Evolutionary conservation across 768 basidiomycete species (phyloP).

Genomic region (Boletus huronensis): DNA sequence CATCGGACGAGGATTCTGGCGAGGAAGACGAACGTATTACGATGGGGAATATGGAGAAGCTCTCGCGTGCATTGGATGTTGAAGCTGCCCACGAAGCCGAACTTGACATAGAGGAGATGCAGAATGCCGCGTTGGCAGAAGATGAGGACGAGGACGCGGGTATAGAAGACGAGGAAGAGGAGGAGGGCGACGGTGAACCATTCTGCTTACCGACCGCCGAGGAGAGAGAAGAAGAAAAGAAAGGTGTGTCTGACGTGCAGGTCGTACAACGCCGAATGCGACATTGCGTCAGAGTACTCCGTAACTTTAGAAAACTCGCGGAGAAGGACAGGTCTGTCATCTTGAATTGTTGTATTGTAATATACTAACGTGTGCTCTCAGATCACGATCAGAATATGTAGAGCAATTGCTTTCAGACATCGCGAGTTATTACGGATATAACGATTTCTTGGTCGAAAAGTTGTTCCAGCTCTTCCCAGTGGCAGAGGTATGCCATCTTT

Average conservation of each 20-base stretch:
- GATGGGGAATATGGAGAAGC: conserved; percentile 77
- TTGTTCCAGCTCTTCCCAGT: conserved; percentile 91
- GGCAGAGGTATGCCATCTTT: conserved; percentile 61
- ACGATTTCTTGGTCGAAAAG: conserved; percentile 91
- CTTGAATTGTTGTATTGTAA: conserved; percentile 1
- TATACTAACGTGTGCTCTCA: conserved; percentile 31
- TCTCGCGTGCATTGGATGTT: conserved; percentile 73
- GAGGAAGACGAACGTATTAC: conserved; percentile 61
- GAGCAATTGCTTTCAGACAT: conserved; percentile 88
- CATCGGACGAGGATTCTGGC: conserved; percentile 41
- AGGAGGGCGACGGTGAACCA: conserved; percentile 32
- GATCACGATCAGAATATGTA: conserved; percentile 86
- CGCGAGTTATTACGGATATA: conserved; percentile 96
- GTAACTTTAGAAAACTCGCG: conserved; percentile 66
- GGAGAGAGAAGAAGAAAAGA: conserved; percentile 72
- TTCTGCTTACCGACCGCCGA: conserved; percentile 69
- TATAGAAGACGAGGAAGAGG: conserved; percentile 38
- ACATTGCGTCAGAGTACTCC: conserved; percentile 67
- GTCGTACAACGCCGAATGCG: conserved; percentile 78
- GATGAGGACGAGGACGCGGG: conserved; percentile 47
- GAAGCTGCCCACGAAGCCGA: conserved; percentile 64
- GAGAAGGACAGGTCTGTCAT: conserved; percentile 55
- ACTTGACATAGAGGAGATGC: conserved; percentile 64
- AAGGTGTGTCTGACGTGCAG: conserved; percentile 65
- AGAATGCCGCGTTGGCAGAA: conserved; percentile 47